These are phyloP conservation scores for Dactylorhiza incarnata DNA, from an alignment of 106 monocot species.

Conservation along the genomic window DNA sequence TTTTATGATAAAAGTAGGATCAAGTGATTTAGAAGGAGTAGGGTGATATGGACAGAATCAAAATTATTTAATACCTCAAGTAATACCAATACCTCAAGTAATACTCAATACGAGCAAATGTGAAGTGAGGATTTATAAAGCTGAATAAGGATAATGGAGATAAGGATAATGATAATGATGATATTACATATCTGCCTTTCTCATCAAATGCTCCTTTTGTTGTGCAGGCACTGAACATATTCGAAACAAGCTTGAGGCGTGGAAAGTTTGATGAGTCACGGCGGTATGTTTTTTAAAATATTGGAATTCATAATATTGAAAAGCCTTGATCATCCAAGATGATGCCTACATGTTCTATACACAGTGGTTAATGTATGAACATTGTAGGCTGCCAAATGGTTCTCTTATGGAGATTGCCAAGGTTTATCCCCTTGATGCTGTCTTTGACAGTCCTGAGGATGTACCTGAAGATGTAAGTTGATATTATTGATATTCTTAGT, in stretches of 20 bases:
- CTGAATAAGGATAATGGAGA: no score
- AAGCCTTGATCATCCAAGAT: background rate
- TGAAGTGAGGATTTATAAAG: no score
- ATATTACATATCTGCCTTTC: no score
- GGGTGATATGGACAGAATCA: no score
- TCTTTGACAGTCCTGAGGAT: constrained; percentile 82
- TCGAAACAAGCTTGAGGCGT: constrained; percentile 85
- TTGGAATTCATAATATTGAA: no score
- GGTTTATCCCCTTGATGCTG: constrained; percentile 90
- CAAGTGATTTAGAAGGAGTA: no score
- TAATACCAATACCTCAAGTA: no score
- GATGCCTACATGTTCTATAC: background rate
- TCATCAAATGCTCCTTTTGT: constrained; percentile 2
- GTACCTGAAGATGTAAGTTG: constrained; percentile 86
- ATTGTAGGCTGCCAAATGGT: constrained; percentile 73
- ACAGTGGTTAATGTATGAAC: background rate
- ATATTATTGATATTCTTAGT: background rate
- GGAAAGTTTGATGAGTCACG: constrained; percentile 93
- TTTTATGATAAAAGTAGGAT: no score
- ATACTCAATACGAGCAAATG: no score
- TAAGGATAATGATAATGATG: no score
- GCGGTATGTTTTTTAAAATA: constrained; percentile 29
- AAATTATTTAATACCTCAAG: no score
- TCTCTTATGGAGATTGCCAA: constrained; percentile 87
- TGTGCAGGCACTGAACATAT: constrained; percentile 85